Base-by-base conservation (phyloP, 1,284 basidiomycete species). In the Trametes pubescens region DNA sequence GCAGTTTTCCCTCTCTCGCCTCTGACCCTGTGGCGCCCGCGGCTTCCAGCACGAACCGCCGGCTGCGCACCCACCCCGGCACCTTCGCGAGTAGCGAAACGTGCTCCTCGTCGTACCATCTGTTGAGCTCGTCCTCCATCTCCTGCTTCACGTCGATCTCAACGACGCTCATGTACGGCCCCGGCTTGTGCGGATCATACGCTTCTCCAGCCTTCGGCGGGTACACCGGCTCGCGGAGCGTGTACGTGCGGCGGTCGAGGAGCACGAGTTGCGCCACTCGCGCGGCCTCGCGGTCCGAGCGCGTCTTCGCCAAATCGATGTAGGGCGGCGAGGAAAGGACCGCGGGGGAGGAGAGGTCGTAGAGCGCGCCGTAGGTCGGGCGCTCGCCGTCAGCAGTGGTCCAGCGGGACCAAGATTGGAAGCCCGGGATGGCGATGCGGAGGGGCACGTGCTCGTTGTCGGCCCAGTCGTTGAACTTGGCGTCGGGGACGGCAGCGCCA, bases 381-480 rank as follows among this genome's bases (percentile, higher is more conserved):
- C 73, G 77, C 53, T 72, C 62, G 8, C 69, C 73, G 70, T 87
- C 84, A 1, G 75, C 63, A 3, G 81, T 80, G 8, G 75, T 73
- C 72, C 81, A 84, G 35, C 87, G 80, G 9, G 83, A 81, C 21
- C 83, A 86, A 18, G 81, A 82, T 26, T 81, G 77, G 76, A 89
- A 87, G 4, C 81, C 79, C 4, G 79, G 76, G 18, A 85, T 77
- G 65, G 83, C 78, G 58, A 87, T 75, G 26, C 87, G 84, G 2
- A 86, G 77, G 0, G 87, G 87, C 43, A 89, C 80, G 71, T 89
- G 87, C 74, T 89, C 87, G 69, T 86, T 84, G 70, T 88, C 80
- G 76, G 87, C 88, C 88, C 88, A 89, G 70, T 86, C 84, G 35
- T 73, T 62, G 69, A 69, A 78, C 58, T 75, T 75, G 8, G 63